Evolutionary conservation across 129 eudicot genomes (phyloP), one percentile per base, ranked within the genome.

Genomic region (Dittrichia graveolens): DNA sequence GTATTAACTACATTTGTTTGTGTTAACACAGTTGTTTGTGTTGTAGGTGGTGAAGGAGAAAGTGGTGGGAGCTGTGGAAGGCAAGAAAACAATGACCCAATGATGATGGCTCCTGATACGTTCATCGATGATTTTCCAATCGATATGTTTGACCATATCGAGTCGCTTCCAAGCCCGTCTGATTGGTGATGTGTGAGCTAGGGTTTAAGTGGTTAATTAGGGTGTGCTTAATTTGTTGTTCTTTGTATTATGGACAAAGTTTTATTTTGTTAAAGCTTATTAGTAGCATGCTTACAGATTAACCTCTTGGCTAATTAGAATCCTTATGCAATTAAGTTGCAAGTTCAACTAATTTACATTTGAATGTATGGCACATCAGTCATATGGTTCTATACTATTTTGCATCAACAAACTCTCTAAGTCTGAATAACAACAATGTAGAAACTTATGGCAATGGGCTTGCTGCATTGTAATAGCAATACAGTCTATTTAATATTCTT

Each of bases 151-250:
- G 97, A 94, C 54, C 78, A 80, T 38, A 75, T 92, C 10, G 96
- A 93, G n/a, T 81, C 87, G 37, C 80, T 90, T 62, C 99, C 93
- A 0, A 90, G 97, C 83, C 96, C 99, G 9, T 84, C 96, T 3
- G 77, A 86, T 3, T 90, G 98, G 96, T 83, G 85, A 77, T 72
- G 50, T 75, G 72, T 31, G 78, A 41, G 62, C 37, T 50, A 11
- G 24, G 46, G 35, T 19, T 24, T 24, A 24, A 47, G 44, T 54
- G 57, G 9, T 46, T 68, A 16, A 16, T 53, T 53, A 34, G 61
- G 45, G 67, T 42, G 67, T 42, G 31, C 31, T 70, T 78, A 70
- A 70, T 70, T 62, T 78, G 77, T 71, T 71, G 81, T 60, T 78
- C 73, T 61, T 78, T 66, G 73, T 71, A 13, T 44, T 63, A 71